Base-by-base conservation (phyloP, 805 yeast species). In the Lachancea nothofagi region DNA sequence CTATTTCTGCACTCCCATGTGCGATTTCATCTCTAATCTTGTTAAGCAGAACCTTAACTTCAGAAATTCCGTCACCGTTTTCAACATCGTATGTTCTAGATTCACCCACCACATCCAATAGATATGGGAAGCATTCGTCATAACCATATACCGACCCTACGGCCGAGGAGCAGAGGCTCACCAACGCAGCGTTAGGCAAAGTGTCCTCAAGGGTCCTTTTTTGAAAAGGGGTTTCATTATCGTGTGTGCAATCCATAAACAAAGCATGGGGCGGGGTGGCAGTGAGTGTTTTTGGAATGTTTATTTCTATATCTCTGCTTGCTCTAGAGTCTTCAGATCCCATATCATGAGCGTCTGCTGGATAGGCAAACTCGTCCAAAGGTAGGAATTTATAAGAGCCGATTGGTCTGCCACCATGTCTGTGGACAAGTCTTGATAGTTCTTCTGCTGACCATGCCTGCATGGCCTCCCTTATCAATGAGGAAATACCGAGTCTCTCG, bases 161-260 rank as follows among this genome's bases (percentile, higher is more conserved):
- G 1, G 97, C 96, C 38, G 95, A 84, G 1, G 94, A 78, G 53
- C 97, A 89, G 58, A 90, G 75, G 0, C 97, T 81, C 3, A 93
- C 97, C 38, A 90, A 69, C 0, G 96, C 98, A 3, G 97, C 97
- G 53, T 83, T 90, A 7, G 97, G 95, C 30, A 90, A 69, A 0
- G 97, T 89, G 55, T 90, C 98, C 56, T 89, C 96, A 1, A 86
- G 82, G 0, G 96, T 88, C 57, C 97, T 77, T 63, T 83, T 87
- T 51, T 90, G 94, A 30, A 71, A 74, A 2, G 97, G 95, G 15
- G 79, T 81, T 63, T 88, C 93, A 56, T 90, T 90, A 61, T 90
- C 98, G 60, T 90, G 98, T 2, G 97, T 89, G 55, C 97, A 90
- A 57, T 93, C 97, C 97, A 93, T 90, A 51, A 90, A 83, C 51